Evolutionary conservation across 2,329 filamentous ascomycete species (phyloP).

Genomic region (Claviceps arundinis): DNA sequence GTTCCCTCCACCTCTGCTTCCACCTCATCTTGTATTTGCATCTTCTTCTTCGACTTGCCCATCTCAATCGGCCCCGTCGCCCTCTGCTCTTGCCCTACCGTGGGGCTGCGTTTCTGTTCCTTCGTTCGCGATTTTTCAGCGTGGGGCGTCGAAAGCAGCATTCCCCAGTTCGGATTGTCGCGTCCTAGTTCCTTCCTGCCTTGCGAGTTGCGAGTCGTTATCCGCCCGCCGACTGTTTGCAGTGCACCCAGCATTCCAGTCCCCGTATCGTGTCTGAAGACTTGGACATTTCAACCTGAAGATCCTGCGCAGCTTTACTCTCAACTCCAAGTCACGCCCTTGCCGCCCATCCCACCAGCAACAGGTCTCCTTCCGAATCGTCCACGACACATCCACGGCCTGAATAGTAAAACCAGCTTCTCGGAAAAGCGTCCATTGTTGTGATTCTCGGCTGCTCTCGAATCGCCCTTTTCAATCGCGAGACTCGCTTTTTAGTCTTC

Average conservation of each 20-base stretch:
- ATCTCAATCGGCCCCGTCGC: neutral
- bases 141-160: constrained; percentile 1
- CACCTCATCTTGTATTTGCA: neutral
- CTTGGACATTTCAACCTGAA: neutral
- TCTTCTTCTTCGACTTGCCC: neutral
- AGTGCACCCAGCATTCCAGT: constrained; percentile 10
- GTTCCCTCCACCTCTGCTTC: neutral
- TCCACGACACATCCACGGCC: neutral
- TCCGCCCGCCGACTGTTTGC: constrained; percentile 6
- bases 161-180: neutral
- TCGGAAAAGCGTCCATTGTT: neutral
- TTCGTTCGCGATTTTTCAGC: neutral
- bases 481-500: neutral
- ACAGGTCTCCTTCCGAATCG: neutral
- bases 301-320: neutral
- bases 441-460: neutral
- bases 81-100: constrained; percentile 1
- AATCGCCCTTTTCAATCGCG: neutral
- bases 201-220: neutral
- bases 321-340: neutral
- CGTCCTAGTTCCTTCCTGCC: neutral
- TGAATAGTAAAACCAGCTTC: neutral
- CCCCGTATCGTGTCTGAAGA: neutral
- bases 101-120: neutral
- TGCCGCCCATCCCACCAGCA: neutral